A percentile compares a stretch with the other conserved stretches of the same genome.
These are phyloP conservation scores for Pythium rishiriense DNA, from an alignment of 352 stramenopile genomes.

Conservation along the genomic window DNA sequence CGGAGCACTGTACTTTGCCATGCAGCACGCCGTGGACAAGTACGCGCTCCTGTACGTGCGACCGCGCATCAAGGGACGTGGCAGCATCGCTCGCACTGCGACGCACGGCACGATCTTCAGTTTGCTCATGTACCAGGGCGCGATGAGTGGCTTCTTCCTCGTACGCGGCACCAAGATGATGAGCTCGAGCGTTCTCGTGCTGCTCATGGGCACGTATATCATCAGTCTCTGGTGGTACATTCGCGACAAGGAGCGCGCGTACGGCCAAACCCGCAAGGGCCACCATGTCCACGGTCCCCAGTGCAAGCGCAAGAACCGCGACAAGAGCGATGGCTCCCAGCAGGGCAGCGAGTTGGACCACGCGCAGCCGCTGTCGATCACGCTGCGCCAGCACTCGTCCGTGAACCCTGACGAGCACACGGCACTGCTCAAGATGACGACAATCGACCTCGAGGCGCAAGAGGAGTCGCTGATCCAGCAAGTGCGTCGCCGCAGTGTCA, in stretches of 20 bases:
- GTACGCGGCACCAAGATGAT: constrained; percentile 75
- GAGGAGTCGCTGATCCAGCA: constrained; percentile 43
- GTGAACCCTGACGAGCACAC: constrained; percentile 14
- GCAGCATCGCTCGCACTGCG: constrained; percentile 77
- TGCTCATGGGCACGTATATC: constrained; percentile 86
- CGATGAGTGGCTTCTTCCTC: constrained; percentile 86
- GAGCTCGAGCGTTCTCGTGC: constrained; percentile 62
- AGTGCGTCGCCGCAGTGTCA: constrained; percentile 33
- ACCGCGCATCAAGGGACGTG: constrained; percentile 80
- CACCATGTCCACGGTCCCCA: constrained; percentile 36
- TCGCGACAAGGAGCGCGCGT: constrained; percentile 80
- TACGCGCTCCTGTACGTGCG: constrained; percentile 80
- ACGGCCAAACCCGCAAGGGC: constrained; percentile 39
- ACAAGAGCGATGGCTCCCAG: not conserved
- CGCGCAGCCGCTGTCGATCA: not conserved
- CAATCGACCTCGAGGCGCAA: constrained; percentile 16
- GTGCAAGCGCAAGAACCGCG: constrained; percentile 38
- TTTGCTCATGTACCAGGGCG: constrained; percentile 77
- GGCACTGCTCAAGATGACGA: constrained; percentile 25
- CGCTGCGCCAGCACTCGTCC: constrained; percentile 3
- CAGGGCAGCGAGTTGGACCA: not conserved
- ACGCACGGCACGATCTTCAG: constrained; percentile 81
- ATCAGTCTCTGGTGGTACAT: constrained; percentile 82
- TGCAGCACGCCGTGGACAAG: constrained; percentile 87
- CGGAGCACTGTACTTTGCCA: constrained; percentile 79